phyloP scores from a whole-genome alignment of 2,329 filamentous ascomycete species.

The Shiraia bambusicola region DNA sequence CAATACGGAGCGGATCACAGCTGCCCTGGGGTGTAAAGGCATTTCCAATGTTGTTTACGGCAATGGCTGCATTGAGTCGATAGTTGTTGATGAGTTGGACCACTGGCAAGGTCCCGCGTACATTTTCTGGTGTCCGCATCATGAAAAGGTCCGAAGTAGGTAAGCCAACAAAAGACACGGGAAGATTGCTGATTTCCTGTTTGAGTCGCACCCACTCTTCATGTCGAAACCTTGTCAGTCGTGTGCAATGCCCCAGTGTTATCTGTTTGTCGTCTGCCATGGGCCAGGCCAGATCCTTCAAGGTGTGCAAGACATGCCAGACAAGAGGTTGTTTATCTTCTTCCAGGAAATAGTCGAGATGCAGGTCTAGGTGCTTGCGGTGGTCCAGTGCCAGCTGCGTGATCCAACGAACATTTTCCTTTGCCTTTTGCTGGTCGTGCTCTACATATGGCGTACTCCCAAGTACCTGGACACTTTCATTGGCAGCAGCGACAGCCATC shows the following conservation, averaged over 20 bases:
- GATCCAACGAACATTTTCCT: constrained; percentile 65
- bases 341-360: constrained; percentile 70
- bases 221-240: constrained; percentile 58
- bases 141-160: constrained; percentile 73
- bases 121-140: constrained; percentile 56
- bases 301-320: constrained; percentile 55
- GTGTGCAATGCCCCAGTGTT: constrained; percentile 67
- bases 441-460: constrained; percentile 74
- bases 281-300: constrained; percentile 56
- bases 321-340: constrained; percentile 52
- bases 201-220: constrained; percentile 55
- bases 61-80: constrained; percentile 61
- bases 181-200: constrained; percentile 54
- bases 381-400: constrained; percentile 55
- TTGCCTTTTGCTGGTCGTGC: constrained; percentile 48
- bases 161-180: constrained; percentile 67
- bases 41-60: constrained; percentile 73
- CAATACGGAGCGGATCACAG: constrained; percentile 61
- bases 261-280: constrained; percentile 31
- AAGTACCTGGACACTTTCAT: constrained; percentile 57
- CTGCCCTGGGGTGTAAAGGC: constrained; percentile 71
- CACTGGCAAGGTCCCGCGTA: constrained; percentile 64
- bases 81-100: constrained; percentile 61
- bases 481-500: constrained; percentile 50
- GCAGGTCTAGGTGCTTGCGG: constrained; percentile 65